phyloP scores from a whole-genome alignment of 495 filamentous ascomycete species.

The Talaromyces trachyspermus region DNA sequence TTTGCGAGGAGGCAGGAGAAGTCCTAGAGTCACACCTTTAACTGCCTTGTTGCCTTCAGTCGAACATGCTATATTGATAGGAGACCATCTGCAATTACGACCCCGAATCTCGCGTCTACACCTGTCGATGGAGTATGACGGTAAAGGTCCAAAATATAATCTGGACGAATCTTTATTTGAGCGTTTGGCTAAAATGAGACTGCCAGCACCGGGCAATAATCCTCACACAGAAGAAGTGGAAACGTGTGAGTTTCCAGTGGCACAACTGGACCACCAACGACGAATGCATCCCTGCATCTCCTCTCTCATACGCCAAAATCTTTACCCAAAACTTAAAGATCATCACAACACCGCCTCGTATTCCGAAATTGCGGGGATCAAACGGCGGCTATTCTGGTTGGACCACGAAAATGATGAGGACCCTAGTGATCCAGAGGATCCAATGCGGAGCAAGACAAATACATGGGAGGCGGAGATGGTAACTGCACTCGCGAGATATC shows the following conservation, averaged over 20 bases:
- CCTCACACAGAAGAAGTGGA: constrained; percentile 51
- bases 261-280: constrained; percentile 53
- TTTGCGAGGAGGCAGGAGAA: constrained; percentile 67
- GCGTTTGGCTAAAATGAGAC: constrained; percentile 35
- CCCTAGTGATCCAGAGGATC: constrained; percentile 14
- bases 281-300: constrained; percentile 69
- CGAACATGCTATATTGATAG: constrained; percentile 63
- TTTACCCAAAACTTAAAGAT: constrained; percentile 60
- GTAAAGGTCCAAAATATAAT: constrained; percentile 42
- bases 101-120: constrained; percentile 50
- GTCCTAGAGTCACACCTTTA: constrained; percentile 60
- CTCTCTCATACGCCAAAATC: constrained; percentile 44
- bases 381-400: constrained; percentile 61
- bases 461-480: constrained; percentile 59
- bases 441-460: constrained; percentile 53
- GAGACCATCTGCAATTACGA: constrained; percentile 60
- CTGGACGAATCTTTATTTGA: constrained; percentile 61
- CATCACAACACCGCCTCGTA: constrained; percentile 34
- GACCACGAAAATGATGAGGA: constrained; percentile 55
- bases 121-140: constrained; percentile 41
- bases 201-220: constrained; percentile 34
- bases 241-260: constrained; percentile 57
- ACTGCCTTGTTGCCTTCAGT: constrained; percentile 55
- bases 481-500: constrained; percentile 53
- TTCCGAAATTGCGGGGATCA: constrained; percentile 56